These are phyloP conservation scores for Pseudocercospora ulei DNA, from an alignment of 2,329 filamentous ascomycete species.

Conservation along the genomic window DNA sequence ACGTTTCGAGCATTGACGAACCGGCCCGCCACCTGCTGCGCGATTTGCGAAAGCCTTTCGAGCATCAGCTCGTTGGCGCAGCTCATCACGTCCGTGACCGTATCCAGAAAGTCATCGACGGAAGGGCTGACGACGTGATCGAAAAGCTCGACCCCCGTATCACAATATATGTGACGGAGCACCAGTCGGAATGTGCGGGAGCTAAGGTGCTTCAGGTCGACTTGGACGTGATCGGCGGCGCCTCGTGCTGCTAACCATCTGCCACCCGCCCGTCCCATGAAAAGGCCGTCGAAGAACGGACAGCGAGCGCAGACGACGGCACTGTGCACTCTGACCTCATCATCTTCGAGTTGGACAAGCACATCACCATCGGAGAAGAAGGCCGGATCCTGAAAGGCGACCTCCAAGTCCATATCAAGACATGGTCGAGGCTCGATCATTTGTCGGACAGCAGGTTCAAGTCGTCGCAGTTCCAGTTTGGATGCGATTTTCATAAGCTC, in stretches of 20 bases:
- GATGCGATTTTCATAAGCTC: conserved; percentile 83
- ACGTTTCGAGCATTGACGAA: conserved; percentile 83
- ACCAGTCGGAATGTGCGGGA: conserved; percentile 67
- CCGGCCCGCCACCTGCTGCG: conserved; percentile 70
- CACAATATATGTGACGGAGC: conserved; percentile 71
- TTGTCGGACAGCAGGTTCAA: conserved; percentile 68
- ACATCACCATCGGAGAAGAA: conserved; percentile 77
- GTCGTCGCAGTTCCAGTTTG: conserved; percentile 56
- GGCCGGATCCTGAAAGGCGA: conserved; percentile 55
- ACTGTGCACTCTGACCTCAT: conserved; percentile 66
- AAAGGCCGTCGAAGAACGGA: conserved; percentile 84
- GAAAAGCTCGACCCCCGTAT: conserved; percentile 71
- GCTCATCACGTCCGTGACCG: conserved; percentile 82
- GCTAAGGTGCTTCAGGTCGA: conserved; percentile 76
- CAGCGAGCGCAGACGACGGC: conserved; percentile 71
- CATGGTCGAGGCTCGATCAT: conserved; percentile 57
- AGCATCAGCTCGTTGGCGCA: conserved; percentile 93
- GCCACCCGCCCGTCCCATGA: conserved; percentile 75
- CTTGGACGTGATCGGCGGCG: conserved; percentile 50
- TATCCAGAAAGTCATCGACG: conserved; percentile 74
- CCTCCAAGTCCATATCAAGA: conserved; percentile 59
- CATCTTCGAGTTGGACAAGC: conserved; percentile 64
- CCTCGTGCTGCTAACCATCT: conserved; percentile 56
- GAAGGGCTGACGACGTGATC: conserved; percentile 60
- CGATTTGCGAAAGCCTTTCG: conserved; percentile 78